Evolutionary conservation across 805 yeast genomes (phyloP), one percentile per base, ranked within the genome.

Genomic region (Teunomyces panamensis): DNA sequence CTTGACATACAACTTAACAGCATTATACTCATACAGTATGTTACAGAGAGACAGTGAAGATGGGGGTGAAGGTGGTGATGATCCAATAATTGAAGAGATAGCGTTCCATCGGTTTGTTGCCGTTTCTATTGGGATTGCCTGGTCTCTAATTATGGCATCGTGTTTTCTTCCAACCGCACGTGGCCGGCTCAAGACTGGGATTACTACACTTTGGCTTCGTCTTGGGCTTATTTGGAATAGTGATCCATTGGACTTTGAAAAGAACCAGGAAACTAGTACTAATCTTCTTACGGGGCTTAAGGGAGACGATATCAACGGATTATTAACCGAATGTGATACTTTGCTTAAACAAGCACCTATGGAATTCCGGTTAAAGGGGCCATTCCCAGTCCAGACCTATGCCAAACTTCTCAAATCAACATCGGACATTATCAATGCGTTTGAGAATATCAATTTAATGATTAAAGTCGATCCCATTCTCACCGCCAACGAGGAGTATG

Each of bases 221-320:
- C 75, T 88, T 77, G 96, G 96, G 1, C 75, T 89, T 17, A 75
- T 83, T 7, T 88, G 95, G 96, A 84, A 84, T 54, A 70, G 83
- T 43, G 92, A 87, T 53, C 89, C 91, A 1, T 65, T 88, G 51
- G 77, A 74, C 13, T 77, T 69, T 44, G 65, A 37, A 26, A 24
- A n/a, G 41, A 37, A 62, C n/a, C 57, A 37, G 16, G 56, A 20
- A 60, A 64, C 30, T 11, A 24, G 10, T 7, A 37, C 30, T 9
- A 37, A 37, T 26, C 10, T 37, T 7, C 41, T 37, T 13, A 37
- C 41, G n/a, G 41, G 41, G 5, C 41, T 37, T 29, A 37, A 37
- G 30, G 30, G 41, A 8, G 41, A 58, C 68, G 80, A 63, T 59
- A 57, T 84, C 29, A 82, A 83, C 53, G 66, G 68, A 9, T 72